Base-by-base conservation (phyloP, 208 protist genomes). In the Vickermania spadyakhi region DNA sequence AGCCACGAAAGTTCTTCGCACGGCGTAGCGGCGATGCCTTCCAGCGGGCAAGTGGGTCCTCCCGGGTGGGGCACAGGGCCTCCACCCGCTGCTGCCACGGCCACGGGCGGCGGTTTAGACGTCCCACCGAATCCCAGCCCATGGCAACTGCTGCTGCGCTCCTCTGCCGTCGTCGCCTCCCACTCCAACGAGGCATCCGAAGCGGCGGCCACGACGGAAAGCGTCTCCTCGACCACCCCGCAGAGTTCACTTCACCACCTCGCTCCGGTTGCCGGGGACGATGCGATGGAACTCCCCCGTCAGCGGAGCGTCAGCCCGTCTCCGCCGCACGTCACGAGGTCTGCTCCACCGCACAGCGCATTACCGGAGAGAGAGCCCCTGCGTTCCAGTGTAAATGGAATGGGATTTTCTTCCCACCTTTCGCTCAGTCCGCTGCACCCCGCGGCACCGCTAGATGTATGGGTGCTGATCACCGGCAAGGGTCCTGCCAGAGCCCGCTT, bases 401-500 rank as follows among this genome's bases (percentile, higher is more conserved):
- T n/a, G n/a, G n/a, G n/a, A n/a, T n/a, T n/a, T n/a, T n/a, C n/a
- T n/a, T n/a, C n/a, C n/a, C n/a, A n/a, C n/a, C 49, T 25, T 5
- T 4, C 18, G 5, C 56, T 23, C 4, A 36, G 25, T 2, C 26
- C 2, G 18, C 61, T 29, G 13, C 4, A 22, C 50, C 56, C 45
- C 60, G 68, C n/a, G n/a, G n/a, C n/a, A n/a, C 2, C 50, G 14
- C 52, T 68, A 2, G 60, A 74, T 52, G 51, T 94, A 49, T 94
- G 84, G 82, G 62, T 94, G 13, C 67, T 96, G 29, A 82, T 93
- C 25, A 94, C 85, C 21, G 86, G 86, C 18, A 89, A 93, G 60
- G 86, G 86, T 26, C 41, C 62, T 1, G 51, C 79, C 21, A 72
- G 82, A 18, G 25, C 54, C 36, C 79, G 75, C 53, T 94, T 91